Conservation (phyloP, 176 grass and related monocot species). For the Secale cereale region DNA sequence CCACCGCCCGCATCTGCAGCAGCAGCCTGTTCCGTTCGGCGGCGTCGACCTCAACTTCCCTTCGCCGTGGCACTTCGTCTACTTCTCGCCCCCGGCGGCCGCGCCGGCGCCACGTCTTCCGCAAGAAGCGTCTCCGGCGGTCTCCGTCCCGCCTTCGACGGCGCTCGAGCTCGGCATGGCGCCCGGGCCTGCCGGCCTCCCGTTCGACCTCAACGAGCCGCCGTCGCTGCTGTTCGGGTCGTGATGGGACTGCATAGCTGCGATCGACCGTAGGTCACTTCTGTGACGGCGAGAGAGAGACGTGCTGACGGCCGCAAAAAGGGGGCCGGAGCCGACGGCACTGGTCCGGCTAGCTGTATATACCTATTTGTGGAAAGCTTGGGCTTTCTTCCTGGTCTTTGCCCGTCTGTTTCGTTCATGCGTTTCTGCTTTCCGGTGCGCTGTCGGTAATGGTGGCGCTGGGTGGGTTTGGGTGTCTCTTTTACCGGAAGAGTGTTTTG, state of each 20-base stretch:
- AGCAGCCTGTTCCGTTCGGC: not conserved
- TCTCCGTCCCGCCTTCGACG: constrained; percentile 13
- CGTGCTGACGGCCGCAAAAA: not conserved
- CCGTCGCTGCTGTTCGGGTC: constrained; percentile 24
- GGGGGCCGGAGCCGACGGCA: not conserved
- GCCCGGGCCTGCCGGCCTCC: not conserved
- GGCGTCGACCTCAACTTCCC: constrained; percentile 27
- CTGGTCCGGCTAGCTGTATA: constrained; percentile 24
- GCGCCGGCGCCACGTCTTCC: not conserved
- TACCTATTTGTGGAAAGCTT: constrained; percentile 44
- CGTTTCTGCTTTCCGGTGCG: not conserved
- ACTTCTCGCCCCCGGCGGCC: not conserved
- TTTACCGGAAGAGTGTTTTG: not conserved
- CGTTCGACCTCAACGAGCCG: constrained; percentile 76
- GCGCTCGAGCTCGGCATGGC: constrained; percentile 33
- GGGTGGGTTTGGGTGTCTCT: not conserved
- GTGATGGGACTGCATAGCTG: not conserved
- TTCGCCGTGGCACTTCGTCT: constrained; percentile 32
- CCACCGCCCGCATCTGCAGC: not conserved
- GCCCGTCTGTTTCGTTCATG: not conserved
- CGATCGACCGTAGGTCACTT: not conserved
- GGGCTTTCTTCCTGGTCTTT: not conserved
- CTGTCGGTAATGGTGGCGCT: constrained; percentile 2
- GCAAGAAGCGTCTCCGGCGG: too few species aligned
- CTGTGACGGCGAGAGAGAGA: not conserved